phyloP scores from a whole-genome alignment of 148 eudicot species.

The Suaeda aralocaspica region DNA sequence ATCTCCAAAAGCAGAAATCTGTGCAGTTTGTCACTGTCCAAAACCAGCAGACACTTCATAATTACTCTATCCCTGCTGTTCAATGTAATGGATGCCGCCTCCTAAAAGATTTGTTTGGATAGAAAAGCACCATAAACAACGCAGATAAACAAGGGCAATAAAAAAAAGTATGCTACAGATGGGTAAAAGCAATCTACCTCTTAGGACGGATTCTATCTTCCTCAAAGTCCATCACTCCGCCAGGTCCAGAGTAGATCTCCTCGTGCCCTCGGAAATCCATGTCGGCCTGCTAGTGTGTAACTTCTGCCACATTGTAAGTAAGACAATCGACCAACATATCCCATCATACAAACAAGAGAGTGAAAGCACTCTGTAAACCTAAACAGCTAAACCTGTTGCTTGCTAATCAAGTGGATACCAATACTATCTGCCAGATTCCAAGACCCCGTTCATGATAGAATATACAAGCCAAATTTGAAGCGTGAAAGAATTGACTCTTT shows the following conservation, averaged over 20 bases:
- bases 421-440: background rate
- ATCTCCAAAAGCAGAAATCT: conserved; percentile 32
- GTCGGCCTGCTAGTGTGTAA: conserved; percentile 93
- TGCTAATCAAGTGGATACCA: background rate
- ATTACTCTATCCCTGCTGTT: conserved; percentile 26
- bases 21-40: conserved; percentile 33
- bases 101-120: conserved; percentile 28
- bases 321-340: conserved; percentile 85
- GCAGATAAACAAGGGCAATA: background rate
- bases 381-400: background rate
- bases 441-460: background rate
- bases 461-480: background rate
- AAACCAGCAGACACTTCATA: conserved; percentile 28
- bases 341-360: conserved; percentile 25
- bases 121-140: too few species aligned
- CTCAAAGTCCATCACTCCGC: conserved; percentile 93
- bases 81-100: conserved; percentile 69
- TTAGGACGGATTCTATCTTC: conserved; percentile 86
- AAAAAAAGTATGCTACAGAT: too few species aligned
- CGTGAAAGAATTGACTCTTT: background rate
- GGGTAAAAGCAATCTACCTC: conserved; percentile 48
- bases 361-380: conserved; percentile 4
- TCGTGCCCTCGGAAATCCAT: conserved; percentile 85
- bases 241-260: conserved; percentile 81
- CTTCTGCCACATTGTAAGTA: conserved; percentile 99